Percentiles rank a stretch among this genome's conserved stretches.
Conservation (phyloP, 2,329 filamentous ascomycete genomes). For the Ophiostoma perfectum region DNA sequence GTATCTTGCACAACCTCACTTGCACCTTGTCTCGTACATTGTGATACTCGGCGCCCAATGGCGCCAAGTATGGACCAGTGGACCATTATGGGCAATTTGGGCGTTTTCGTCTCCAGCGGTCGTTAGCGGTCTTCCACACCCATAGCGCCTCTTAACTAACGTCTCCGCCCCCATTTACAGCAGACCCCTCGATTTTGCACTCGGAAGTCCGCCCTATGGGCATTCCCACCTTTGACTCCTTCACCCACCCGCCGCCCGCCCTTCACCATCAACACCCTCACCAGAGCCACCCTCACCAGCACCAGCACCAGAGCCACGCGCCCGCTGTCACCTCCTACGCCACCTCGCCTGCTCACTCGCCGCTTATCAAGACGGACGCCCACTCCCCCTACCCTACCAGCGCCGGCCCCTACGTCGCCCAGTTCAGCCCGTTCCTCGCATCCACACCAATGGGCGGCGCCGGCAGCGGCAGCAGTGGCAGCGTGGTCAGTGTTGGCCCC, state of each 20-base stretch:
- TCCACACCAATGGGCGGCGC: slow-evolving; percentile 36
- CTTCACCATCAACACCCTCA: background rate
- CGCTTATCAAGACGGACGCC: slow-evolving; percentile 44
- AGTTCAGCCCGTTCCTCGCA: slow-evolving; percentile 43
- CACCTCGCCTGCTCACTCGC: slow-evolving; percentile 58
- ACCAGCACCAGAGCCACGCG: background rate
- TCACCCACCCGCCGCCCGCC: no score
- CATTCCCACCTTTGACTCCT: slow-evolving; percentile 48
- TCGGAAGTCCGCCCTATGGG: slow-evolving; percentile 48
- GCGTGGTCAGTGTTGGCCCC: background rate
- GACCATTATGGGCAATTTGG: background rate
- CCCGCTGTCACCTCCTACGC: slow-evolving; percentile 42
- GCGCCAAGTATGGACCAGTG: background rate
- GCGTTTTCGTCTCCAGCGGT: slow-evolving; percentile 24
- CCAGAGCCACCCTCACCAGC: background rate
- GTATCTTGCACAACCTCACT: slow-evolving; percentile 33
- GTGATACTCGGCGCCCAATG: slow-evolving; percentile 8
- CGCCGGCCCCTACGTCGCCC: slow-evolving; percentile 31
- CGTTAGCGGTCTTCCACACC: background rate
- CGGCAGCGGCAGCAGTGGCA: slow-evolving; percentile 26
- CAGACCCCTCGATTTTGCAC: slow-evolving; percentile 52
- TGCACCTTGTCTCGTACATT: background rate
- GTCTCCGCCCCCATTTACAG: slow-evolving; percentile 30
- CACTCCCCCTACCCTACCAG: slow-evolving; percentile 50
- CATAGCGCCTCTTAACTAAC: background rate